Conservation (phyloP, 2,329 filamentous ascomycete genomes). For the Dissoconium aciculare region DNA sequence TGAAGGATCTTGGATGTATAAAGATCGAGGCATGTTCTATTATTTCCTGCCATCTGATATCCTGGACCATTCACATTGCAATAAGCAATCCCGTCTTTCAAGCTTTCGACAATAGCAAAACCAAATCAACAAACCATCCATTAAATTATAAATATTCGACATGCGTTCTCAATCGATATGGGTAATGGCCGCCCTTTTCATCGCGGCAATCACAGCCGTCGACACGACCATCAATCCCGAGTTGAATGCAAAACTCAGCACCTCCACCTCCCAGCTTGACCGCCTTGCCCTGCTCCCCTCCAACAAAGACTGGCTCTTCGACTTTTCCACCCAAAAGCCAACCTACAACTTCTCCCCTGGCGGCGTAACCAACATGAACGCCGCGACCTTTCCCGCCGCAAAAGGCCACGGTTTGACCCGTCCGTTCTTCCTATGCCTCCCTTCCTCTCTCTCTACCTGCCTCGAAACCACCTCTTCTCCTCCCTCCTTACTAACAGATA, state of each 20-base stretch:
- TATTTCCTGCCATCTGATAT: too few relatives aligned
- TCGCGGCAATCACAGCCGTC: slow-evolving; percentile 22
- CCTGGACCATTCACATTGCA: too few relatives aligned
- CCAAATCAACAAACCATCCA: too few relatives aligned
- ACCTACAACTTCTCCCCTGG: slow-evolving; percentile 33
- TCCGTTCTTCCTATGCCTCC: slow-evolving; percentile 22
- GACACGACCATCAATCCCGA: slow-evolving; percentile 28
- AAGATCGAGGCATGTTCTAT: too few relatives aligned
- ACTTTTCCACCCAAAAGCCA: slow-evolving; percentile 30
- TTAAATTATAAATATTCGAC: too few relatives aligned
- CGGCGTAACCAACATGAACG: slow-evolving; percentile 38
- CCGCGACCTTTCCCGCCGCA: slow-evolving; percentile 36
- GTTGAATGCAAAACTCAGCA: slow-evolving; percentile 26
- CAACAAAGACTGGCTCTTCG: slow-evolving; percentile 34
- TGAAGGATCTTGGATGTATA: too few relatives aligned
- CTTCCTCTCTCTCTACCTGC: background rate
- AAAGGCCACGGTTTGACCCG: slow-evolving; percentile 34
- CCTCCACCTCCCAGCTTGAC: slow-evolving; percentile 33
- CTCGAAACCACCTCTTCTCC: slow-evolving; percentile 5
- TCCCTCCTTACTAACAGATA: too few relatives aligned
- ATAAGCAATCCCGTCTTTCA: too few relatives aligned
- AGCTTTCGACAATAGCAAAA: too few relatives aligned
- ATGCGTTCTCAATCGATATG: too few relatives aligned
- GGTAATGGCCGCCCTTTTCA: too few relatives aligned
- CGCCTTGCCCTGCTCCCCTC: slow-evolving; percentile 27